phyloP scores from a whole-genome alignment of 164 flowering plant species.

The Taxillus chinensis region DNA sequence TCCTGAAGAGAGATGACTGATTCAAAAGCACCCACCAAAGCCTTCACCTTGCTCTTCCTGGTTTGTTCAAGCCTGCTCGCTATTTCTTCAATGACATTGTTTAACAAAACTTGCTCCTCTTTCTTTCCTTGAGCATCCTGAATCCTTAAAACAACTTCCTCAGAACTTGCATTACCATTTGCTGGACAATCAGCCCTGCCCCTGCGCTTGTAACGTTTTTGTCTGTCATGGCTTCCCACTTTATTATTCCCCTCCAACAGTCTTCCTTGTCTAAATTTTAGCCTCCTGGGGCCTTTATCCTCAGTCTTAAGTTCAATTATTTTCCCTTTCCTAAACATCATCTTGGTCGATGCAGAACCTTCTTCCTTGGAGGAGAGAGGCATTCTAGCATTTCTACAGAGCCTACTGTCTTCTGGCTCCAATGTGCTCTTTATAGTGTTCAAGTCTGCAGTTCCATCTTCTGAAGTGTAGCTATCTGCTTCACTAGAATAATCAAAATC shows the following conservation, averaged over 20 bases:
- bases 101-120: constrained; percentile 48
- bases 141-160: constrained; percentile 21
- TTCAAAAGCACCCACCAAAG: constrained; percentile 91
- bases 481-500: constrained; percentile 13
- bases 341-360: constrained; percentile 16
- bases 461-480: constrained; percentile 7
- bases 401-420: constrained; percentile 10
- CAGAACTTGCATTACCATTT: too few relatives aligned
- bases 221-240: constrained; percentile 1
- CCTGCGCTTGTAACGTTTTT: too few relatives aligned
- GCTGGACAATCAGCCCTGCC: too few relatives aligned
- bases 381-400: constrained; percentile 11
- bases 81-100: constrained; percentile 83
- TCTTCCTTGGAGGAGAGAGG: constrained; percentile 13
- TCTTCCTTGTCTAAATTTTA: constrained; percentile 39
- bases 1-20: constrained; percentile 83
- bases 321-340: constrained; percentile 32
- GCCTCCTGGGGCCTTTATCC: constrained; percentile 28
- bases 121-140: constrained; percentile 54
- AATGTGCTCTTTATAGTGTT: constrained; percentile 6
- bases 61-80: constrained; percentile 78
- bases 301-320: constrained; percentile 20
- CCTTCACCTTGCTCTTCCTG: constrained; percentile 88
- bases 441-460: constrained; percentile 6
- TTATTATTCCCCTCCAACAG: constrained; percentile 20